phyloP scores from a whole-genome alignment of 768 basidiomycete species.

The Candolleomyces aberdarensis region DNA sequence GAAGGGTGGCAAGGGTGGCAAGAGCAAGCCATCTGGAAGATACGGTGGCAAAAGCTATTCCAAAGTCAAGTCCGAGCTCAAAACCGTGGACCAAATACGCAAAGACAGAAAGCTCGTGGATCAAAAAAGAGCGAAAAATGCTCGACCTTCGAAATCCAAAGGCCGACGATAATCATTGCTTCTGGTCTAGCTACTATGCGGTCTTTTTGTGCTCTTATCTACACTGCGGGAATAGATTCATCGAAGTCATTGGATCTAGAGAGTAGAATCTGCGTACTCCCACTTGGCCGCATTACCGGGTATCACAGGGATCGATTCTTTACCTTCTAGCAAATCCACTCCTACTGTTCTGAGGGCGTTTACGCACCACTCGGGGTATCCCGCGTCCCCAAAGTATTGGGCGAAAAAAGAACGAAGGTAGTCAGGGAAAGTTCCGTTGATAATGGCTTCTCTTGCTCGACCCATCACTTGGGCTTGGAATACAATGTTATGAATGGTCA shows the following conservation, averaged over 20 bases:
- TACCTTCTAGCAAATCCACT: slow-evolving; percentile 71
- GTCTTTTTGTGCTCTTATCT: not conserved
- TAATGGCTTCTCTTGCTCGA: slow-evolving; percentile 76
- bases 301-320: slow-evolving; percentile 41
- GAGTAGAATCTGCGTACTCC: slow-evolving; percentile 62
- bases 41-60: slow-evolving; percentile 58
- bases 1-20: slow-evolving; percentile 19
- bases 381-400: slow-evolving; percentile 70
- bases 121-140: slow-evolving; percentile 73
- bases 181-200: not conserved
- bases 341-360: slow-evolving; percentile 81
- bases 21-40: slow-evolving; percentile 39
- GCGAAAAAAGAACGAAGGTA: slow-evolving; percentile 77
- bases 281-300: slow-evolving; percentile 70
- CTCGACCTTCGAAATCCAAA: slow-evolving; percentile 58
- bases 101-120: slow-evolving; percentile 66
- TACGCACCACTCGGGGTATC: slow-evolving; percentile 87
- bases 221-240: not conserved
- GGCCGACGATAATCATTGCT: slow-evolving; percentile 20
- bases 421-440: slow-evolving; percentile 72
- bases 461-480: slow-evolving; percentile 90
- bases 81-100: slow-evolving; percentile 83
- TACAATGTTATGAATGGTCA: slow-evolving; percentile 80
- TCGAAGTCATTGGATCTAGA: not conserved
- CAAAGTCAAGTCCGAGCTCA: slow-evolving; percentile 79